A percentile compares a stretch with the other conserved stretches of the same genome.
These are phyloP conservation scores for Nicotiana obtusifolia DNA, from an alignment of 257 asterid species.

Conservation along the genomic window DNA sequence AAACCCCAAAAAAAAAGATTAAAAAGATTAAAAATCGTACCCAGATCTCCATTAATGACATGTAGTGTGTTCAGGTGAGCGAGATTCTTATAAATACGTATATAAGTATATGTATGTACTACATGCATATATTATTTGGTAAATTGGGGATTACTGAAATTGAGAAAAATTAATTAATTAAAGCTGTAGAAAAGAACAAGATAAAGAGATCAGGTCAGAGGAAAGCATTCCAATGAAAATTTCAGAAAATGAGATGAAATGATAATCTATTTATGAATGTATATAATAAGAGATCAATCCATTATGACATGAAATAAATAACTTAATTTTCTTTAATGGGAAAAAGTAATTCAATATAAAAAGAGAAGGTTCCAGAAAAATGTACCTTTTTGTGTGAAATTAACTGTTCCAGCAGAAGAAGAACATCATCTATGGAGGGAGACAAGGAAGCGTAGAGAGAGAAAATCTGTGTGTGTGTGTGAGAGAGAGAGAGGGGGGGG, in stretches of 20 bases:
- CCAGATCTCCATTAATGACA: background rate
- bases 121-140: background rate
- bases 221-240: background rate
- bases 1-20: background rate
- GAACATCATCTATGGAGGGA: constrained; percentile 35
- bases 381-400: constrained; percentile 25
- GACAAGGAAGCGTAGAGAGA: constrained; percentile 17
- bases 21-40: constrained; percentile 10
- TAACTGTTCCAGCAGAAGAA: constrained; percentile 13
- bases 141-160: constrained; percentile 16
- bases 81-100: constrained; percentile 1
- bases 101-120: constrained; percentile 8
- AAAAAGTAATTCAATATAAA: background rate
- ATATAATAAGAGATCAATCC: background rate
- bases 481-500: no score
- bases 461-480: background rate
- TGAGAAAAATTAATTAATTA: constrained; percentile 12
- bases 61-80: background rate
- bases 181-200: background rate
- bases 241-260: background rate
- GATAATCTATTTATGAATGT: background rate
- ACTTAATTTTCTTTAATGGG: background rate
- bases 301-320: background rate
- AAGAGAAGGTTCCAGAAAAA: background rate
- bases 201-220: constrained; percentile 46